Evolutionary conservation across 805 yeast genomes (phyloP), one percentile per base, ranked within the genome.

Genomic region (Komagataella mondaviorum): DNA sequence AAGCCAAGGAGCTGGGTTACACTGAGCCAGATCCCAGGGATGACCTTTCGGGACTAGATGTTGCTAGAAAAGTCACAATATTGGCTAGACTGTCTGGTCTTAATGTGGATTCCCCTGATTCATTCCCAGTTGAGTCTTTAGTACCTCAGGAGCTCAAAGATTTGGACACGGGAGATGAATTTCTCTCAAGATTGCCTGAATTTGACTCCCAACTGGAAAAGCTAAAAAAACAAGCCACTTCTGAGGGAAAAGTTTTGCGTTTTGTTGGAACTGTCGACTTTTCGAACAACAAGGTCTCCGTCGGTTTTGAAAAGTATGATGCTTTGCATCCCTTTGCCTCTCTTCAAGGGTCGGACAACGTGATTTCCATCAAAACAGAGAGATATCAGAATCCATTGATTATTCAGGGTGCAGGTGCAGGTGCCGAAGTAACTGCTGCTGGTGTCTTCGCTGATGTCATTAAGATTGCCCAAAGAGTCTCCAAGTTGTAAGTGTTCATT

Each of bases 21-120:
- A 91, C 97, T 46, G 99, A 93, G 71, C 99, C 99, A 49, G 99
- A 93, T 68, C 99, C 99, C 68, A 84, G 99, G 71, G 99, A 93
- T 67, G 99, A 93, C 66, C 79, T 93, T 68, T 93, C 91, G 68
- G 99, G 99, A 51, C 77, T 93, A 65, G 99, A 93, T 64, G 96
- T 93, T 55, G 99, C 99, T 47, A 85, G 99, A 77, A 93, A 93
- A 69, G 96, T 93, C 30, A 89, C 99, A 23, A 93, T 93, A 57
- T 78, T 93, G 56, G 96, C 96, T 48, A 85, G 99, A 75, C 77
- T 93, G 51, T 76, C 96, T 14, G 99, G 99, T 2, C 76, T 85
- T 51, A 71, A 79, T 54, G 87, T 93, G 44, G 85, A 83, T 64
- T 83, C 93, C 10, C 95, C 98, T 59, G 77, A 89, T 44, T 80